phyloP scores from a whole-genome alignment of 1,284 basidiomycete genomes.

The Ustilago loliicola region DNA sequence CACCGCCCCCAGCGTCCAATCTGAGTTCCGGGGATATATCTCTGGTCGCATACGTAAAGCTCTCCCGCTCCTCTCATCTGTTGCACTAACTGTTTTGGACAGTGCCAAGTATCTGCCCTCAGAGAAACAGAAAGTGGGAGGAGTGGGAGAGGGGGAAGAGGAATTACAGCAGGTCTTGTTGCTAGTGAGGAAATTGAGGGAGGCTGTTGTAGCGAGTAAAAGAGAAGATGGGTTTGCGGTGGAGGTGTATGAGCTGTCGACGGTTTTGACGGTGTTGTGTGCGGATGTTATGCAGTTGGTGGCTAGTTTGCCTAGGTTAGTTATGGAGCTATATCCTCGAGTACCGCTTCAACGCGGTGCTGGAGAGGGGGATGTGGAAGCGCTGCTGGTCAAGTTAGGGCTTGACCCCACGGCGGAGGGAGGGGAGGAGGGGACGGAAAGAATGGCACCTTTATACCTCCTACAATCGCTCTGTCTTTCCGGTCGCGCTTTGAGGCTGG shows the following conservation, averaged over 20 bases:
- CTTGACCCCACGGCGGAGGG: not conserved
- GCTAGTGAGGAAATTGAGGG: slow-evolving; percentile 41
- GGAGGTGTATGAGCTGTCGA: slow-evolving; percentile 43
- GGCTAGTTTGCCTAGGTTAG: slow-evolving; percentile 30
- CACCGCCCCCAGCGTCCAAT: slow-evolving; percentile 23
- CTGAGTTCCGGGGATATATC: slow-evolving; percentile 43
- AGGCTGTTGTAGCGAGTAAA: slow-evolving; percentile 40
- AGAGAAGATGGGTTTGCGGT: slow-evolving; percentile 37
- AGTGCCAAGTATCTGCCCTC: slow-evolving; percentile 6
- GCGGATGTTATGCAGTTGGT: slow-evolving; percentile 33
- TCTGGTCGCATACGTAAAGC: slow-evolving; percentile 21
- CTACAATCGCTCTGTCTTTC: slow-evolving; percentile 38
- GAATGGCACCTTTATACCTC: slow-evolving; percentile 20
- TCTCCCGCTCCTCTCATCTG: not conserved
- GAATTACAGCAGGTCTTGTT: slow-evolving; percentile 42
- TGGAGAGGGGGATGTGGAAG: not conserved
- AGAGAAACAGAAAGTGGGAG: not conserved
- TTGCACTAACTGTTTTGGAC: slow-evolving; percentile 9
- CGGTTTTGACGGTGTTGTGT: slow-evolving; percentile 21
- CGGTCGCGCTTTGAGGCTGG: slow-evolving; percentile 31
- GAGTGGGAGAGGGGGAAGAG: slow-evolving; percentile 16
- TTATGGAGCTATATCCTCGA: slow-evolving; percentile 29
- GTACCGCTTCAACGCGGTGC: not conserved
- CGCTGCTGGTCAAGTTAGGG: not conserved
- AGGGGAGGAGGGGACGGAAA: not conserved